Evolutionary conservation across 2,329 filamentous ascomycete genomes (phyloP).

Genomic region (Cytospora paraplurivora): DNA sequence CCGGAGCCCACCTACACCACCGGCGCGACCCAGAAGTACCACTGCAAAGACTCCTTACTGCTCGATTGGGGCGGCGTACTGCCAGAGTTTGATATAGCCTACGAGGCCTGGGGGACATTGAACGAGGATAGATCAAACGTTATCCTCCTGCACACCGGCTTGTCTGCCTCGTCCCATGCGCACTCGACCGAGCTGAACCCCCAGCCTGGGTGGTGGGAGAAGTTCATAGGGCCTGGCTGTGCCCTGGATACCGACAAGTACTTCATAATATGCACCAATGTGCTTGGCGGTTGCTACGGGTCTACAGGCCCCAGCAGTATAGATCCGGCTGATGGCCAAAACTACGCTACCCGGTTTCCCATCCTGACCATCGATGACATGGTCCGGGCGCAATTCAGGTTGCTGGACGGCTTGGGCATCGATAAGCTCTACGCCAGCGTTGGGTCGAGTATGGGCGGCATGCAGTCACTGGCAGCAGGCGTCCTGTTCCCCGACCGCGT

Average conservation of each 20-base stretch:
- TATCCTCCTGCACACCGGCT: conserved; percentile 88
- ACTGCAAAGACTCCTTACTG: conserved; percentile 71
- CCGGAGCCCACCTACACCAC: conserved; percentile 94
- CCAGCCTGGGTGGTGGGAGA: conserved; percentile 97
- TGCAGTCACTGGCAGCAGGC: conserved; percentile 91
- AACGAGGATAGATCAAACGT: conserved; percentile 83
- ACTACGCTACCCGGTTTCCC: conserved; percentile 92
- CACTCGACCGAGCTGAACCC: conserved; percentile 87
- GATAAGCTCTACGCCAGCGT: conserved; percentile 85
- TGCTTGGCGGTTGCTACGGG: conserved; percentile 93
- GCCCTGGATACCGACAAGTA: conserved; percentile 90
- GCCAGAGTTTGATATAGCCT: conserved; percentile 85
- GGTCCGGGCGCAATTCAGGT: conserved; percentile 91
- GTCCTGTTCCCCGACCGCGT: conserved; percentile 82
- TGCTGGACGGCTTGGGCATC: conserved; percentile 79
- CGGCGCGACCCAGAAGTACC: conserved; percentile 78
- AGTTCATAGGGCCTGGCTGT: conserved; percentile 87
- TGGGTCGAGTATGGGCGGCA: conserved; percentile 96
- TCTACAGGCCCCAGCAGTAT: conserved; percentile 88
- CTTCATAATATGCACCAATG: conserved; percentile 94
- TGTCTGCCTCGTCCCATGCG: conserved; percentile 96
- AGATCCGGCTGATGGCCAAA: conserved; percentile 84
- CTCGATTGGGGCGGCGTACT: conserved; percentile 96
- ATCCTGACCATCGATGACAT: conserved; percentile 97
- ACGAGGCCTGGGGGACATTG: conserved; percentile 86